Percentiles rank a stretch among this genome's conserved stretches.
Evolutionary conservation across 129 eudicot genomes (phyloP).

Genomic region (Smallanthus sonchifolius): DNA sequence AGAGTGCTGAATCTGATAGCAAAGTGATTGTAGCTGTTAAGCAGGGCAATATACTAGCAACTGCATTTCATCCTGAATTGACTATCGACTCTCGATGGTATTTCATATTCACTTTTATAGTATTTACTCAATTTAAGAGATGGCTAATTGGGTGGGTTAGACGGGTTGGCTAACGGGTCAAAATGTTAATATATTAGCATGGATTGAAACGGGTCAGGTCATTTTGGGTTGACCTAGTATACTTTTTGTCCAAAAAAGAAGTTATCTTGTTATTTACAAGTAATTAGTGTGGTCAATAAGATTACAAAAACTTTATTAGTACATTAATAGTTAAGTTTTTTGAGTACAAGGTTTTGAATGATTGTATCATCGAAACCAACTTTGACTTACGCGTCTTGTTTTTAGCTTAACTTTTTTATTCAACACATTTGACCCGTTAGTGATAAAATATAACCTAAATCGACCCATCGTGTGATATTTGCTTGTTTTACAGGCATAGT

Average conservation of each 20-base stretch:
- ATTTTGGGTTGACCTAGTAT: neutral
- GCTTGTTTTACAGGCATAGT: constrained; percentile 61
- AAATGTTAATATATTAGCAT: neutral
- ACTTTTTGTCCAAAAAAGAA: neutral
- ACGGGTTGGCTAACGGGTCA: neutral
- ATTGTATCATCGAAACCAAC: neutral
- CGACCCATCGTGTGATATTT: neutral
- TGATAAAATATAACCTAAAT: neutral
- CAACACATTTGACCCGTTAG: neutral
- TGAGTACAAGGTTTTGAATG: neutral
- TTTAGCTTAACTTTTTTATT: neutral
- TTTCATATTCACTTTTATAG: neutral
- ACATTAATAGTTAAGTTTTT: neutral
- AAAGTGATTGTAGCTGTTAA: constrained; percentile 93
- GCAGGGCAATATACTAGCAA: constrained; percentile 88
- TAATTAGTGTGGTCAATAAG: neutral
- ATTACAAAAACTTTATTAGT: neutral
- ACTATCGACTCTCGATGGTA: constrained; percentile 94
- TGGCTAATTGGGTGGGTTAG: neutral
- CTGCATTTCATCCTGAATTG: constrained; percentile 95
- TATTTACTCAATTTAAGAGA: neutral
- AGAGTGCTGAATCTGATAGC: constrained; percentile 35
- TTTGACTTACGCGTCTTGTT: neutral
- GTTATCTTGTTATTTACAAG: neutral
- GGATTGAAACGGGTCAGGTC: neutral